Conservation (phyloP, 352 stramenopile genomes). For the Globisporangium splendens region DNA sequence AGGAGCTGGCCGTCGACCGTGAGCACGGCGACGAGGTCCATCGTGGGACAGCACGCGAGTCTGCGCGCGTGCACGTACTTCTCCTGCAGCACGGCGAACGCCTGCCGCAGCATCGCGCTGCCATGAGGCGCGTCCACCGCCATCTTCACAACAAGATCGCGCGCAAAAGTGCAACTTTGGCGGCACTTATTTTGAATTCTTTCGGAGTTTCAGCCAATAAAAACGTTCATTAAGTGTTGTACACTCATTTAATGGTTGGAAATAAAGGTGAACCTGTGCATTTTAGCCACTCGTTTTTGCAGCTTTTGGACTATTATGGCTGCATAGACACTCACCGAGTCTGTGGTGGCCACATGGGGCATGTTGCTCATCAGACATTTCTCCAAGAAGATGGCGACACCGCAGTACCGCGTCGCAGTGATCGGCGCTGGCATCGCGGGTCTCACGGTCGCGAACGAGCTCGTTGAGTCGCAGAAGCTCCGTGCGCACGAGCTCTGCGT, state of each 20-base stretch:
- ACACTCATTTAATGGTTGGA: too few relatives aligned
- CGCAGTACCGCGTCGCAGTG: slow-evolving; percentile 30
- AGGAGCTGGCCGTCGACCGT: slow-evolving; percentile 65
- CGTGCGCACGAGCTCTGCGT: slow-evolving; percentile 28
- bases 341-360: too few relatives aligned
- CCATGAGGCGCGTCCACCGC: slow-evolving; percentile 8
- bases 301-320: too few relatives aligned
- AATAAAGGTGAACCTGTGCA: too few relatives aligned
- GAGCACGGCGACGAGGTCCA: slow-evolving; percentile 75
- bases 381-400: background rate
- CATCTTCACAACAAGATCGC: background rate
- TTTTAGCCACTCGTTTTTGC: too few relatives aligned
- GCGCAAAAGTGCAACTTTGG: background rate
- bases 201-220: too few relatives aligned
- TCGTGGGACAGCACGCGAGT: slow-evolving; percentile 63
- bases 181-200: too few relatives aligned
- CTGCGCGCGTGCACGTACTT: slow-evolving; percentile 51
- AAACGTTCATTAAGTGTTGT: too few relatives aligned
- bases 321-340: too few relatives aligned
- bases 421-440: slow-evolving; percentile 47
- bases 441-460: slow-evolving; percentile 36
- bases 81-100: slow-evolving; percentile 70
- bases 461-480: slow-evolving; percentile 34
- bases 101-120: slow-evolving; percentile 1
- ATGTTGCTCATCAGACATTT: too few relatives aligned